Conservation (phyloP, 768 basidiomycete species). For the Tulasnella sp. region DNA sequence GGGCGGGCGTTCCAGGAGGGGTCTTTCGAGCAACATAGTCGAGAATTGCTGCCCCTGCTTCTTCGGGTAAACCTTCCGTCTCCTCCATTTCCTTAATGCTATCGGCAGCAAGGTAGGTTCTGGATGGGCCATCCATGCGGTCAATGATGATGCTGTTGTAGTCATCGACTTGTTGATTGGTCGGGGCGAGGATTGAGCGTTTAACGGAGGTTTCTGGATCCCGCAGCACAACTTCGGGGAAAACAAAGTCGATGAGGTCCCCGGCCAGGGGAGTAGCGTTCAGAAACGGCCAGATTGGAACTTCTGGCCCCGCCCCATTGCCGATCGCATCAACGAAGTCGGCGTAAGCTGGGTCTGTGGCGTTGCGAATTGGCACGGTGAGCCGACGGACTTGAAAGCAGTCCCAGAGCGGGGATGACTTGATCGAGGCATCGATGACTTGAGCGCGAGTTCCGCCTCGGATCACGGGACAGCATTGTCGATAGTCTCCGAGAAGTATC, state of each 20-base stretch:
- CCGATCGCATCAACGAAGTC: constrained; percentile 1
- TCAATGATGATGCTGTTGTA: constrained; percentile 39
- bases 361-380: constrained; percentile 39
- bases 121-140: constrained; percentile 31
- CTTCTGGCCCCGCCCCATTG: constrained; percentile 31
- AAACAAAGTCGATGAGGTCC: constrained; percentile 35
- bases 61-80: constrained; percentile 29
- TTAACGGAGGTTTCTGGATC: constrained; percentile 35
- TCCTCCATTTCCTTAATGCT: constrained; percentile 32
- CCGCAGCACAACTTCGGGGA: constrained; percentile 32
- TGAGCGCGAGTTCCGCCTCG: constrained; percentile 32
- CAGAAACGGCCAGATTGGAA: constrained; percentile 33
- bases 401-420: constrained; percentile 38
- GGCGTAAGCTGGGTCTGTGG: constrained; percentile 32
- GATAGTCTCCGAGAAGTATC: constrained; percentile 41
- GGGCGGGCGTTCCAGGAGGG: constrained; percentile 19
- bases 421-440: constrained; percentile 40
- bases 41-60: constrained; percentile 25
- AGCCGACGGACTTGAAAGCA: constrained; percentile 35
- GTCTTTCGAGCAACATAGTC: constrained; percentile 32
- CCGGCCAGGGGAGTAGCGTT: constrained; percentile 22
- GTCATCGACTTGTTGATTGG: constrained; percentile 38
- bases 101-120: constrained; percentile 34
- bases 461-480: constrained; percentile 43
- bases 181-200: constrained; percentile 41